Base-by-base conservation (phyloP, 768 basidiomycete genomes). In the Leccinum pellstonianum region DNA sequence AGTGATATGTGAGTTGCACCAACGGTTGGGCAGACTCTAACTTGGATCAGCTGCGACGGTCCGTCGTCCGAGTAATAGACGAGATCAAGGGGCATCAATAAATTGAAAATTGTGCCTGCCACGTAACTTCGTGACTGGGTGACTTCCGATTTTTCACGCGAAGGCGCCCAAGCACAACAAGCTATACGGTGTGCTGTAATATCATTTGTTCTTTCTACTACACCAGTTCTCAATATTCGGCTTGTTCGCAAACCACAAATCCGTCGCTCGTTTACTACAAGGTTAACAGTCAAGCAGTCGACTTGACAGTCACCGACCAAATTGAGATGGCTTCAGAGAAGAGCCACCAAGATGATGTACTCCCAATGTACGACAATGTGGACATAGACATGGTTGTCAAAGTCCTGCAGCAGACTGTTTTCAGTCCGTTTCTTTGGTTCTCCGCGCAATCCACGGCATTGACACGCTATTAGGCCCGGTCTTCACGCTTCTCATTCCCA, bases 371-470 rank as follows among this genome's bases (percentile, higher is more conserved):
- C 68, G 91, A 93, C 72, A 77, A 75, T 59, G 74, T 93, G 59
- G 88, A 93, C 75, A 59, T 93, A 38, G 93, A 95, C 74, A 76
- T 91, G 57, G 72, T 93, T 54, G 76, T 91, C 64, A 92, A 91
- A 75, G 91, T 94, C 55, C 77, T 95, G 57, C 75, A 80, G 50
- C 83, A 90, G 69, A 95, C 94, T 1, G 78, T 79, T 27, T 91
- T 95, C 79, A 92, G 93, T 90, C 60, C 72, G 87, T 73, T 41
- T 37, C 43, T 50, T 48, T 21, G 49, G 43, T 58, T 25, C 31
- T 12, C 27, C 21, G 27, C 10, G 10, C 5, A 33, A 35, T 61
- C n/a, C 51, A 50, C 11, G 11, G 17, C 46, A 38, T 33, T 65
- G 21, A 60, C 60, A 21, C 53, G 58, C 35, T 31, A 48, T 41